phyloP scores from a whole-genome alignment of 1,139 yeast species.

The Casaregolazyma lundiana region DNA sequence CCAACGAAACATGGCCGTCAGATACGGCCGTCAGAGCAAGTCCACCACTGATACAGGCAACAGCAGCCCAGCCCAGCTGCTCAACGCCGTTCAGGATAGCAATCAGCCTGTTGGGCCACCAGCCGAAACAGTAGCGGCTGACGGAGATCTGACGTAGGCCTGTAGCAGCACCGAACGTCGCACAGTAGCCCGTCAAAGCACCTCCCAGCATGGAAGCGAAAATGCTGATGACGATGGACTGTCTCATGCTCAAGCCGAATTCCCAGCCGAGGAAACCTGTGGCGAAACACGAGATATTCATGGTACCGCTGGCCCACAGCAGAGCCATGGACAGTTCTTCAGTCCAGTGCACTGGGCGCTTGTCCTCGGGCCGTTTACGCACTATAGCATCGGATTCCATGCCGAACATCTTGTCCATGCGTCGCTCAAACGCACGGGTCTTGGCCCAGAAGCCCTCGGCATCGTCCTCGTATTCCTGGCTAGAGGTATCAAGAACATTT shows the following conservation, averaged over 20 bases:
- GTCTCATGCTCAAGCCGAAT: constrained; percentile 5
- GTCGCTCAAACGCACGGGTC: constrained; percentile 6
- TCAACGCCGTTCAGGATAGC: constrained; percentile 10
- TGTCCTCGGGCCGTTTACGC: constrained; percentile 11
- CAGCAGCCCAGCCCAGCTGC: constrained; percentile 11
- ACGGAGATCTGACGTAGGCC: constrained; percentile 11
- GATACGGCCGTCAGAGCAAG: constrained; percentile 11
- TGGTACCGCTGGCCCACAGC: constrained; percentile 13
- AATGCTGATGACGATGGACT: constrained; percentile 11
- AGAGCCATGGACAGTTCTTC: constrained; percentile 12
- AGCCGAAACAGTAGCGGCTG: constrained; percentile 10
- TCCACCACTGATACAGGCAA: constrained; percentile 10
- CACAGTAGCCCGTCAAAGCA: constrained; percentile 10
- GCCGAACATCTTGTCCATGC: constrained; percentile 8
- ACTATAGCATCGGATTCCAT: constrained; percentile 11
- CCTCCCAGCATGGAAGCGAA: constrained; percentile 11
- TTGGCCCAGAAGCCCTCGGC: background rate
- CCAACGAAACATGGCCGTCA: constrained; percentile 9
- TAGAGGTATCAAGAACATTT: no score
- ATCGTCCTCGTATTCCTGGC: background rate
- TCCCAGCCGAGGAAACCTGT: constrained; percentile 13
- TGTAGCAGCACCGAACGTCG: constrained; percentile 10
- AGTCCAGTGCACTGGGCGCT: constrained; percentile 10
- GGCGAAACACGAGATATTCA: constrained; percentile 12
- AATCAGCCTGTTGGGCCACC: constrained; percentile 11